A percentile compares a stretch with the other conserved stretches of the same genome.
phyloP scores from a whole-genome alignment of 441 rosid genomes.

The Daphne laureola region DNA sequence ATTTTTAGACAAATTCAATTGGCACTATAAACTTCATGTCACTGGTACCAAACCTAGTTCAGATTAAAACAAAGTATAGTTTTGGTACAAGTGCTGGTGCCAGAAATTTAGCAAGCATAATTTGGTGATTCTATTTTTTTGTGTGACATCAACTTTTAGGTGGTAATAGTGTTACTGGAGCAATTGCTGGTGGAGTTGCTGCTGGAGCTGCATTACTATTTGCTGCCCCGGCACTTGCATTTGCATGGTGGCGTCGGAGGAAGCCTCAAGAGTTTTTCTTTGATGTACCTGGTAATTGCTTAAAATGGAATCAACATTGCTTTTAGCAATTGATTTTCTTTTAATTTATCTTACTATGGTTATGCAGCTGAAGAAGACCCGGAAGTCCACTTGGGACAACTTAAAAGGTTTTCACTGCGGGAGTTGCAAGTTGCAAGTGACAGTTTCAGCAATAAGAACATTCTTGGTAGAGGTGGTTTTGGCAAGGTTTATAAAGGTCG shows the following conservation, averaged over 20 bases:
- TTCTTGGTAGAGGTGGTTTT: conserved; percentile 85
- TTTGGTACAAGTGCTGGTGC: not conserved
- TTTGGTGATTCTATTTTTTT: not conserved
- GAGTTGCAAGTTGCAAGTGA: conserved; percentile 85
- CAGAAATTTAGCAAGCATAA: not conserved
- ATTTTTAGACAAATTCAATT: not conserved
- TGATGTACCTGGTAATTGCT: conserved; percentile 66
- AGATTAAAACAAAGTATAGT: not conserved
- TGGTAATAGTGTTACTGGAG: conserved; percentile 58
- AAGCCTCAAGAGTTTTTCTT: conserved; percentile 68
- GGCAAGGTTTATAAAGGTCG: conserved; percentile 89
- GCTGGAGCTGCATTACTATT: conserved; percentile 76
- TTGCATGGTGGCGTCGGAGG: conserved; percentile 77
- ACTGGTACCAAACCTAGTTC: no score
- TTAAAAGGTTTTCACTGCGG: conserved; percentile 63
- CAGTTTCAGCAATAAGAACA: conserved; percentile 72
- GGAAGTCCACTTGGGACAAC: conserved; percentile 63
- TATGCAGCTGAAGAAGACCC: conserved; percentile 64
- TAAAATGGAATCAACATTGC: not conserved
- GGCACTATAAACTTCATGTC: not conserved
- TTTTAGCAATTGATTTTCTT: no score
- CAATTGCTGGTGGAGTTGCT: conserved; percentile 81
- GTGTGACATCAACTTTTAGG: conserved; percentile 26
- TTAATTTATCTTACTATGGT: not conserved
- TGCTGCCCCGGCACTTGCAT: conserved; percentile 78